phyloP scores from a whole-genome alignment of 2,329 filamentous ascomycete species.

The Daldinia eschscholtzii region DNA sequence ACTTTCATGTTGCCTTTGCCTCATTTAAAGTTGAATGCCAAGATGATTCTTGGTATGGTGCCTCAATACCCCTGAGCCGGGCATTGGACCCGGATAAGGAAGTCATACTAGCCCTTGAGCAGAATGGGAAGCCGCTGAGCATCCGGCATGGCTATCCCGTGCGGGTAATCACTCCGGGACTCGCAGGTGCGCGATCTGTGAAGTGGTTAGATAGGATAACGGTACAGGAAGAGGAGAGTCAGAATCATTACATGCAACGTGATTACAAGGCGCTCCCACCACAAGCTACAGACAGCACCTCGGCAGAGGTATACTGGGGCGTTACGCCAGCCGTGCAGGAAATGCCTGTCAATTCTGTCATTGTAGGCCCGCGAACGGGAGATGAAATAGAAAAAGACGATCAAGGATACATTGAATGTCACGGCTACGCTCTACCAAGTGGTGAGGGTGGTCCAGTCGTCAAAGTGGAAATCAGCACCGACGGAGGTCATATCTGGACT shows the following conservation, averaged over 20 bases:
- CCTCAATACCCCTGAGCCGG: conserved; percentile 62
- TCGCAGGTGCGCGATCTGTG: conserved; percentile 66
- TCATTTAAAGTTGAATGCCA: conserved; percentile 65
- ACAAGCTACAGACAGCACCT: conserved; percentile 60
- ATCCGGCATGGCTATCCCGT: conserved; percentile 66
- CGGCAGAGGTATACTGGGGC: conserved; percentile 66
- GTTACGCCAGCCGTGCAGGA: conserved; percentile 64
- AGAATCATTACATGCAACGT: conserved; percentile 68
- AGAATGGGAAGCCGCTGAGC: conserved; percentile 62
- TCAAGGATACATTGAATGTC: conserved; percentile 61
- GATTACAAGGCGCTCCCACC: conserved; percentile 72
- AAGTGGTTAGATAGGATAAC: conserved; percentile 69
- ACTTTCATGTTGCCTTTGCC: conserved; percentile 66
- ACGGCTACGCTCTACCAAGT: conserved; percentile 68
- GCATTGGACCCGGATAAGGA: conserved; percentile 59
- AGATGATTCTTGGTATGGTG: conserved; percentile 71
- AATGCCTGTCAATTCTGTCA: conserved; percentile 68
- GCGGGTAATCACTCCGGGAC: conserved; percentile 64
- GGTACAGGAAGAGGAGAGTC: conserved; percentile 62
- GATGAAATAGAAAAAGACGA: conserved; percentile 45
- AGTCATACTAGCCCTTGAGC: conserved; percentile 63
- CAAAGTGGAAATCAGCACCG: conserved; percentile 65
- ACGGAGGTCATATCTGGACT: conserved; percentile 63
- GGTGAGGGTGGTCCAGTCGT: conserved; percentile 65
- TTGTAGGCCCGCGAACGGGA: conserved; percentile 46